A percentile compares a stretch with the other conserved stretches of the same genome.
These are phyloP conservation scores for Fusarium penzigii DNA, from an alignment of 2,329 filamentous ascomycete species.

Conservation along the genomic window DNA sequence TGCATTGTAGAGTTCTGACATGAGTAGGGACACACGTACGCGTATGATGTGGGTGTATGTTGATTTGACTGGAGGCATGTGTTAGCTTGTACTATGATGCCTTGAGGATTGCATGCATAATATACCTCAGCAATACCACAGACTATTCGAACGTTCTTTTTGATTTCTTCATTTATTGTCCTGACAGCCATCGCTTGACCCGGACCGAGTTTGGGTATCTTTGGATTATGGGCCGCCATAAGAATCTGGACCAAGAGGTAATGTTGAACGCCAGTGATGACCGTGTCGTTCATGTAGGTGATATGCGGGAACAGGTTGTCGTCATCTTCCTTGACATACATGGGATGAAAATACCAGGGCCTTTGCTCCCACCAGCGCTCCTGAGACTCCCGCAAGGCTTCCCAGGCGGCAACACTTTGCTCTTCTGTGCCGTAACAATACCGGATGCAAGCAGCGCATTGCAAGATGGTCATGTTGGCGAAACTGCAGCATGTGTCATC, in stretches of 20 bases:
- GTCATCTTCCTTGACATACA: slow-evolving; percentile 20
- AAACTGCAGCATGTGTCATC: slow-evolving; percentile 28
- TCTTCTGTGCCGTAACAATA: slow-evolving; percentile 32
- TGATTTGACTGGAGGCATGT: slow-evolving; percentile 20
- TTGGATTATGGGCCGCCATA: slow-evolving; percentile 31
- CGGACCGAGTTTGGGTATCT: slow-evolving; percentile 26
- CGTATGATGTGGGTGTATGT: slow-evolving; percentile 20
- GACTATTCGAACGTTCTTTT: slow-evolving; percentile 28
- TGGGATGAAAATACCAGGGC: slow-evolving; percentile 31
- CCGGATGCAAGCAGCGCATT: slow-evolving; percentile 30
- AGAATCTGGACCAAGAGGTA: slow-evolving; percentile 30
- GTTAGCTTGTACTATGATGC: not conserved
- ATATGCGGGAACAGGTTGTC: slow-evolving; percentile 21
- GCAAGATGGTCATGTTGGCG: slow-evolving; percentile 29
- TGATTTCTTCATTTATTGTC: slow-evolving; percentile 30
- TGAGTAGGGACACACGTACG: slow-evolving; percentile 10
- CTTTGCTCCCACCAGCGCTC: slow-evolving; percentile 31
- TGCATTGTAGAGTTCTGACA: not conserved
- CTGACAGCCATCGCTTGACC: slow-evolving; percentile 27
- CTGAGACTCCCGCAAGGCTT: slow-evolving; percentile 23
- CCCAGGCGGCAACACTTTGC: slow-evolving; percentile 24
- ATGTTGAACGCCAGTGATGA: slow-evolving; percentile 31
- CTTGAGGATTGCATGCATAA: too few species aligned
- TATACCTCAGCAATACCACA: slow-evolving; percentile 32
- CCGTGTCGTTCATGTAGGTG: slow-evolving; percentile 30